phyloP scores from a whole-genome alignment of 352 stramenopile genomes.

The Plasmopara muralis region DNA sequence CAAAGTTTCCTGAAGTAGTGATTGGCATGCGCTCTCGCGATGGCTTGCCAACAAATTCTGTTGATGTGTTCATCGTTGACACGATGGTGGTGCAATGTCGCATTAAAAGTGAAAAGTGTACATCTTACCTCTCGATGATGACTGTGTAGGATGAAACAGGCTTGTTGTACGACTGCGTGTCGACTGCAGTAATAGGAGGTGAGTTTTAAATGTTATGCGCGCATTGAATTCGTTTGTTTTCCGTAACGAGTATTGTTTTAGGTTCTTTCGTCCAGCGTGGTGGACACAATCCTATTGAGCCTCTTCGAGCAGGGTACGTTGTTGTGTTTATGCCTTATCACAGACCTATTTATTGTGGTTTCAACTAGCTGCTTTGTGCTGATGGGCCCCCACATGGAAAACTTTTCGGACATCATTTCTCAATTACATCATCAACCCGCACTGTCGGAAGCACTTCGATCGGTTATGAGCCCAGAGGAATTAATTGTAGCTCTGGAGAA shows the following conservation, averaged over 20 bases:
- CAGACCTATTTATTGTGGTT: neutral
- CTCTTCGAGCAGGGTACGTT: slow-evolving; percentile 46
- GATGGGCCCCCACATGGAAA: slow-evolving; percentile 58
- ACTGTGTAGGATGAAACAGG: slow-evolving; percentile 47
- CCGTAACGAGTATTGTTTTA: slow-evolving; percentile 6
- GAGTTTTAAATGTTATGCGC: neutral
- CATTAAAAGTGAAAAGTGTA: neutral
- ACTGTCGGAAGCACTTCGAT: slow-evolving; percentile 12
- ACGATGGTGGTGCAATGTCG: slow-evolving; percentile 32
- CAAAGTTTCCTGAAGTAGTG: slow-evolving; percentile 34
- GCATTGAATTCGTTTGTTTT: neutral
- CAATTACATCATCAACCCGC: slow-evolving; percentile 14
- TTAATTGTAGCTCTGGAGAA: slow-evolving; percentile 18
- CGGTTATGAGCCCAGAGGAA: slow-evolving; percentile 10
- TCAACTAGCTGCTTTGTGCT: slow-evolving; percentile 50
- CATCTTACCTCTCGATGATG: neutral
- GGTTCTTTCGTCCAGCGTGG: slow-evolving; percentile 53
- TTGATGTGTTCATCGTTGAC: slow-evolving; percentile 60
- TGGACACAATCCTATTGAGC: slow-evolving; percentile 74
- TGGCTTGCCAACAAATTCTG: slow-evolving; percentile 17
- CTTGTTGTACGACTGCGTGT: slow-evolving; percentile 40
- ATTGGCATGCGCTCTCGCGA: slow-evolving; percentile 34
- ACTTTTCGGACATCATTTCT: slow-evolving; percentile 54
- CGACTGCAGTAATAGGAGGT: slow-evolving; percentile 64
- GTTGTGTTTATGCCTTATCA: neutral